Evolutionary conservation across 192 early-diverging fungal genomes (phyloP).

Genomic region (Coemansia sp.): DNA sequence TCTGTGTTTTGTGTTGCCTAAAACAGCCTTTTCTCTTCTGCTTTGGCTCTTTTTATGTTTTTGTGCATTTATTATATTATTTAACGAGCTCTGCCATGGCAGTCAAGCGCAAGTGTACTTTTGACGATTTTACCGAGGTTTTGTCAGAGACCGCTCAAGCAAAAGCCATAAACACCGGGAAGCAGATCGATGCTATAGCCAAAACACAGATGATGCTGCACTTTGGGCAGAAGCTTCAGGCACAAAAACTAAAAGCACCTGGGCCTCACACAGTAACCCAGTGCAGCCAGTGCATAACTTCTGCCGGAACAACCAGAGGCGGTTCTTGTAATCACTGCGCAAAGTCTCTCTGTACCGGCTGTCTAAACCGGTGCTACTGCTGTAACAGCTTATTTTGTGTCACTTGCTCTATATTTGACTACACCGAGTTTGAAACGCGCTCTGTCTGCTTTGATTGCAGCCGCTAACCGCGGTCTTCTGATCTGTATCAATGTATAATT

Average conservation of each 20-base stretch:
- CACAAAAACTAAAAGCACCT: constrained; percentile 12
- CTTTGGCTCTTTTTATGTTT: not conserved
- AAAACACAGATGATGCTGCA: constrained; percentile 43
- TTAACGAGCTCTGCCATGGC: constrained; percentile 22
- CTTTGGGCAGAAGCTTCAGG: constrained; percentile 43
- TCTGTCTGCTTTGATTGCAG: constrained; percentile 49
- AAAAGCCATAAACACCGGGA: constrained; percentile 34
- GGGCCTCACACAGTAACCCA: not conserved
- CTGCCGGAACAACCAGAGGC: not conserved
- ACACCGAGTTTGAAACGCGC: constrained; percentile 41
- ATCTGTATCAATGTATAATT: not conserved
- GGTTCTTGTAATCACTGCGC: constrained; percentile 33
- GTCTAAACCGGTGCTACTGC: constrained; percentile 35
- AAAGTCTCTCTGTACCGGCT: constrained; percentile 19
- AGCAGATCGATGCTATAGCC: constrained; percentile 11
- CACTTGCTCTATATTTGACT: constrained; percentile 47
- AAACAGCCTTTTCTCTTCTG: no score
- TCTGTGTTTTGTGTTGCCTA: no score
- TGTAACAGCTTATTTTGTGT: constrained; percentile 37
- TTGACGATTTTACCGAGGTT: constrained; percentile 14
- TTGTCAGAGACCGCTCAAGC: not conserved
- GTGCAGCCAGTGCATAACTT: constrained; percentile 26
- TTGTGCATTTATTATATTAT: not conserved
- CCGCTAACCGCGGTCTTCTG: constrained; percentile 3
- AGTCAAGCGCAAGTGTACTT: constrained; percentile 24